Percentiles rank a stretch among this genome's conserved stretches.
Evolutionary conservation across 2,329 filamentous ascomycete species (phyloP).

Genomic region (Colletotrichum liriopes): DNA sequence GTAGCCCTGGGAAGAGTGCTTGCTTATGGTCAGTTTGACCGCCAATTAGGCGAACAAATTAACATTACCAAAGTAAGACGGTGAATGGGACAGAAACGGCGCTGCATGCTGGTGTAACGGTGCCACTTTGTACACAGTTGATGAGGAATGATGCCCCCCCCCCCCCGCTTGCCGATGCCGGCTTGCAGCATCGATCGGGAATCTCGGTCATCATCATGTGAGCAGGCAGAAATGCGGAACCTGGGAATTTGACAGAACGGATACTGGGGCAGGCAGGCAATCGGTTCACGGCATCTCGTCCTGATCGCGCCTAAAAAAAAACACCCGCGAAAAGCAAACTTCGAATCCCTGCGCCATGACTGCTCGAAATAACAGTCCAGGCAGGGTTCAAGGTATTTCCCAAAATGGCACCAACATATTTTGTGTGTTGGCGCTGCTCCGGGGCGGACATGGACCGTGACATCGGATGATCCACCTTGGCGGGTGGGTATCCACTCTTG

Average conservation of each 20-base stretch:
- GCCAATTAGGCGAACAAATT: not conserved
- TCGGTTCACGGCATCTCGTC: not conserved
- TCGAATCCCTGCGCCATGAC: not conserved
- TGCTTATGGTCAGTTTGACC: not conserved
- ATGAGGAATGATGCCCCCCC: not conserved
- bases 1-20: not conserved
- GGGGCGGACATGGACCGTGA: not conserved
- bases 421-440: not conserved
- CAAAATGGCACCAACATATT: not conserved
- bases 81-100: constrained; percentile 21
- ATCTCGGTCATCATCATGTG: constrained; percentile 28
- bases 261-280: not conserved
- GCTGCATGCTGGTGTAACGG: constrained; percentile 16
- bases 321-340: too few species aligned
- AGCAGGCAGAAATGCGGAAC: constrained; percentile 22
- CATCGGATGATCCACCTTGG: constrained; percentile 14
- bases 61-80: constrained; percentile 8
- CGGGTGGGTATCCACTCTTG: constrained; percentile 12
- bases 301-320: not conserved
- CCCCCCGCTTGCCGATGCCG: not conserved
- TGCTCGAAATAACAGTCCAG: not conserved
- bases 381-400: not conserved
- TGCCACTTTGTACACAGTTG: not conserved
- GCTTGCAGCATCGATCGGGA: constrained; percentile 15
- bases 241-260: not conserved